Evolutionary conservation across 768 basidiomycete species (phyloP).

Genomic region (Suillus hirtellus): DNA sequence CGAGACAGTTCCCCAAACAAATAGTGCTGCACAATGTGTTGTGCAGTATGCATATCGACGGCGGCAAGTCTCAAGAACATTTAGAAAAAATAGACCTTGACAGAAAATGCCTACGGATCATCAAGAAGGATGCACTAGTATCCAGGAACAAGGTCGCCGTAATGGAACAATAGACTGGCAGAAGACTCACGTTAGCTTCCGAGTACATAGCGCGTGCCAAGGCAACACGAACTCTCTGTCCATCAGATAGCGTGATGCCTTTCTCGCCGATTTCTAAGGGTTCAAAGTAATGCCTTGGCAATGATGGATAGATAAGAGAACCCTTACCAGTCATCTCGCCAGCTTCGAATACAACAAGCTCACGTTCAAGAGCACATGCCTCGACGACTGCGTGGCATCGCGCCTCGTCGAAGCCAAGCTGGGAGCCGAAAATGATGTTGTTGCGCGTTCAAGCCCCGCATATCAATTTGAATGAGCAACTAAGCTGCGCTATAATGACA

Average conservation of each 20-base stretch:
- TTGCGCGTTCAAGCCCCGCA: conserved; percentile 76
- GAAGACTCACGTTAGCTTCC: conserved; percentile 47
- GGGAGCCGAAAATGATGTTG: conserved; percentile 75
- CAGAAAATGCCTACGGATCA: conserved; percentile 54
- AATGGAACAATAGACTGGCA: neutral
- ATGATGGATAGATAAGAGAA: too few relatives aligned
- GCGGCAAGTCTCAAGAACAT: too few relatives aligned
- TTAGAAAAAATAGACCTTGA: too few relatives aligned
- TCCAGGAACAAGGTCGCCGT: conserved; percentile 2
- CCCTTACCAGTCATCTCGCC: conserved; percentile 76
- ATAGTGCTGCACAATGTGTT: too few relatives aligned
- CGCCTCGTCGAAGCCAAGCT: conserved; percentile 54
- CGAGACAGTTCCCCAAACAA: too few relatives aligned
- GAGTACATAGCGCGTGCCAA: conserved; percentile 83
- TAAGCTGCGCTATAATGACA: conserved; percentile 16
- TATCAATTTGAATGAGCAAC: conserved; percentile 19
- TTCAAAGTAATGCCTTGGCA: neutral
- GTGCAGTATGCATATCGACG: too few relatives aligned
- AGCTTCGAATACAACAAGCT: conserved; percentile 70
- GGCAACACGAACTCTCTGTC: conserved; percentile 72
- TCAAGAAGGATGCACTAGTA: conserved; percentile 69
- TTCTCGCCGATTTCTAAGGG: conserved; percentile 76
- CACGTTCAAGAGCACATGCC: conserved; percentile 72
- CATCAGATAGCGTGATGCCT: conserved; percentile 64
- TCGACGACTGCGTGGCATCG: conserved; percentile 70